Base-by-base conservation (phyloP, 2,329 filamentous ascomycete genomes). In the Fusarium sp. region DNA sequence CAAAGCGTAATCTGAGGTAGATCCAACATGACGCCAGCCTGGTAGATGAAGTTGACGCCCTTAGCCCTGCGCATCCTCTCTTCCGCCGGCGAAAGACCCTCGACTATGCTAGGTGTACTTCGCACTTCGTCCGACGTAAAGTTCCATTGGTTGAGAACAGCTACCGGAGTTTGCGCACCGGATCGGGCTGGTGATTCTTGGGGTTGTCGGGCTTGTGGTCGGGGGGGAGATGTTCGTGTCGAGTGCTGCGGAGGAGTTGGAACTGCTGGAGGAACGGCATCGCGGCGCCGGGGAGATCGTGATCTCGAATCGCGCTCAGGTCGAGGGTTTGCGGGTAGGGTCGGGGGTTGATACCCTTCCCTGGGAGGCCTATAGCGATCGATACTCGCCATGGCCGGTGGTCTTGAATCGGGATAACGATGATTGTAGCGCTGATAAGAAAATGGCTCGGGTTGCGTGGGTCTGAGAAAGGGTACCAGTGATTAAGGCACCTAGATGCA, bases 41-140 rank as follows among this genome's bases (percentile, higher is more conserved):
- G 95, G 72, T 94, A 92, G 78, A 99, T 97, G 84, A 99, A 99
- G 82, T 98, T 97, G 80, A 98, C 92, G 53, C 96, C 96, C 82
- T 98, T 98, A 69, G 93, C 92, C 63, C 96, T 90, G 66, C 93
- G 88, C 74, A 93, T 88, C 71, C 94, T 89, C 84, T 98, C 96
- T 80, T 96, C 92, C 36, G 91, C 89, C 8, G 91, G 87, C 14
- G 90, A 82, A 80, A 98, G 90, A 28, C 96, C 96, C 75, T 98
- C 94, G 20, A 95, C 83, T 67, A 97, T 91, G 59, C 94, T 96
- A 2, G 96, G 96, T 12, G 94, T 93, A 79, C 92, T 93, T 60
- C 90, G 85, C 32, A 97, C 88, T 83, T 99, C 96, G 54, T 94
- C 91, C 51, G 93, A 88, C 20, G 92, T 94, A 81, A 98, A 98